A percentile compares a stretch with the other conserved stretches of the same genome.
Evolutionary conservation across 352 stramenopile species (phyloP).

Genomic region (Globisporangium polare): DNA sequence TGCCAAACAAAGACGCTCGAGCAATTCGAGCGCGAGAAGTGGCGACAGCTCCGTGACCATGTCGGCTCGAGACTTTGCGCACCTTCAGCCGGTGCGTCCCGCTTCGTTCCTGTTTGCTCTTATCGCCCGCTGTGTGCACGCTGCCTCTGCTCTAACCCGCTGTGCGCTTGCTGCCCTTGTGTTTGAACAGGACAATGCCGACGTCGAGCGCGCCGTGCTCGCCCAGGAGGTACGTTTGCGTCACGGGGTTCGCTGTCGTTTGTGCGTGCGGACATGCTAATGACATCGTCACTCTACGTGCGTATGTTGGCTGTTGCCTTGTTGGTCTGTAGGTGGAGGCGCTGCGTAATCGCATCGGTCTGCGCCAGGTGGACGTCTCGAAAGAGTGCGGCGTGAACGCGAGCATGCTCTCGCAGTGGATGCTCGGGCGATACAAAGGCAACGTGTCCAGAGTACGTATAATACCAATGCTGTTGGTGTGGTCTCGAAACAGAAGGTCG

Average conservation of each 20-base stretch:
- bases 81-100: constrained; percentile 56
- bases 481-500: background rate
- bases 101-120: background rate
- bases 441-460: constrained; percentile 68
- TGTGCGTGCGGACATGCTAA: background rate
- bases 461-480: background rate
- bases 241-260: background rate
- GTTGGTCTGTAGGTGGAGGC: constrained; percentile 51
- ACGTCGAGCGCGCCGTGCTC: constrained; percentile 78
- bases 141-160: background rate
- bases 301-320: background rate
- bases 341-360: constrained; percentile 61
- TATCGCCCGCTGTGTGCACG: background rate
- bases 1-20: background rate
- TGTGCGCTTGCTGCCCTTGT: background rate
- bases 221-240: constrained; percentile 54
- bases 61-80: constrained; percentile 68
- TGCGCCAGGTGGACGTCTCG: constrained; percentile 80
- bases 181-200: constrained; percentile 68
- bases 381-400: constrained; percentile 85
- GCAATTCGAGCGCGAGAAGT: background rate
- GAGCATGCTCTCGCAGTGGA: constrained; percentile 86
- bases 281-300: too few species aligned
- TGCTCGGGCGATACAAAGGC: constrained; percentile 82
- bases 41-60: constrained; percentile 11